A percentile compares a stretch with the other conserved stretches of the same genome.
Conservation (phyloP, 768 basidiomycete genomes). For the Amanita fuliginea region DNA sequence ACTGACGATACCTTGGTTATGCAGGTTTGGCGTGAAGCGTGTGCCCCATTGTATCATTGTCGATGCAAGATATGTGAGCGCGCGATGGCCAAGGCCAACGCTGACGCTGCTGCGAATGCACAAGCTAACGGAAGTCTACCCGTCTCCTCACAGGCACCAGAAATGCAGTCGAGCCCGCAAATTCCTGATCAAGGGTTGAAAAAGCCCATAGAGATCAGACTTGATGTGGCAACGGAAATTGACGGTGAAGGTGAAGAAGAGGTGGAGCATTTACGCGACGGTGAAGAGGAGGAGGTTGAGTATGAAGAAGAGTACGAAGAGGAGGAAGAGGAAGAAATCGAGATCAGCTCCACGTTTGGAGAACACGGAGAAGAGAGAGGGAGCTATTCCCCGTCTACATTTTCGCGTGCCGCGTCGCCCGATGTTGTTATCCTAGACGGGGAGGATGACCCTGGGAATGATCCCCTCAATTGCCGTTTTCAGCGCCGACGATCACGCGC, state of each 20-base stretch:
- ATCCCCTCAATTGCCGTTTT: not conserved
- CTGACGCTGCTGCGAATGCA: constrained; percentile 22
- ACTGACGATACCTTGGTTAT: constrained; percentile 6
- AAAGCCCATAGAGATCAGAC: constrained; percentile 5
- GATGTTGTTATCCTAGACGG: not conserved
- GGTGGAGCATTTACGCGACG: constrained; percentile 11
- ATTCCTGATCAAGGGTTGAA: not conserved
- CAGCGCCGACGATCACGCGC: not conserved
- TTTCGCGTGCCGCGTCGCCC: not conserved
- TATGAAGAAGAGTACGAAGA: constrained; percentile 16
- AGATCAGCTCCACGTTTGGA: constrained; percentile 23
- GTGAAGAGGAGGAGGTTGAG: constrained; percentile 12
- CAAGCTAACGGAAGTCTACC: constrained; percentile 15
- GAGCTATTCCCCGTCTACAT: constrained; percentile 6
- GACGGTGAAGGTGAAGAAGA: constrained; percentile 17
- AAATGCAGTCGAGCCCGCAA: not conserved
- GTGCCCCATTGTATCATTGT: constrained; percentile 60
- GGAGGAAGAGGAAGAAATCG: constrained; percentile 17
- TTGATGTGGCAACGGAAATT: constrained; percentile 8
- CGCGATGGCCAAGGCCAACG: constrained; percentile 42
- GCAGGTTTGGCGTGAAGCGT: constrained; percentile 69
- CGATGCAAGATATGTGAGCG: constrained; percentile 67
- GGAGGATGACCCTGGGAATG: constrained; percentile 8
- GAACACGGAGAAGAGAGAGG: constrained; percentile 14
- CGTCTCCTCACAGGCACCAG: constrained; percentile 8